Base-by-base conservation (phyloP, 1,284 basidiomycete species). In the Anthracocystis walkeri region DNA sequence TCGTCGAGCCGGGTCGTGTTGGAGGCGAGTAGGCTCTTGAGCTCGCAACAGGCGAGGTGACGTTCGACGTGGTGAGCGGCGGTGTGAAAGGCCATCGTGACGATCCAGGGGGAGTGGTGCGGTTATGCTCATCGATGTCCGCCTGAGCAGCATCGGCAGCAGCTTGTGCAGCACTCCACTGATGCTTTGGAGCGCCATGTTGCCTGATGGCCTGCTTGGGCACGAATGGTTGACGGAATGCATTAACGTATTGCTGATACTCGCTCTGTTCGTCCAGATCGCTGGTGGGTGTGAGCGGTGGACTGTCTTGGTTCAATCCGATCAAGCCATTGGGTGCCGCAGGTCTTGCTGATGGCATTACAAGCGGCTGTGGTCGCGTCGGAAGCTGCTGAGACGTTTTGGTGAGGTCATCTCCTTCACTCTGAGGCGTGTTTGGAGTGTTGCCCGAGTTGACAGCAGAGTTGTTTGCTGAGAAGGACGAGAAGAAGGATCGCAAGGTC, bases 241-340 rank as follows among this genome's bases (percentile, higher is more conserved):
- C 57, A 10, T 61, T 71, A 31, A 67, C 51, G 27, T 69, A 67
- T 25, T 73, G 68, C 20, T 69, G 65, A 33, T 70, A 71, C 23
- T 66, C 64, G 52, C 53, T 62, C 44, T 71, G 71, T 27, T 75
- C 63, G 42, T 69, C 77, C 21, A 54, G 62, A 31, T 79, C 77
- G 53, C 63, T 63, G 16, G 70, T 74, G 4, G 82, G 82, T 6
- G 82, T 82, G 12, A 83, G 67, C 10, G 82, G 80, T 16, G 82
- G 79, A 25, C 75, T 80, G 52, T 77, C 75, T 25, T 76, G 72
- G 52, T 83, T 82, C 48, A 84, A 68, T 10, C 78, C 63, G 21
- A 65, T 59, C 33, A 74, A 16, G 35, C 71, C 65, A 38, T 68
- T 58, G 16, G 78, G 78, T 3, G 71, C 75, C 4, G 78, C 82